These are phyloP conservation scores for Neurospora sp. DNA, from an alignment of 2,329 filamentous ascomycete genomes.

Conservation along the genomic window DNA sequence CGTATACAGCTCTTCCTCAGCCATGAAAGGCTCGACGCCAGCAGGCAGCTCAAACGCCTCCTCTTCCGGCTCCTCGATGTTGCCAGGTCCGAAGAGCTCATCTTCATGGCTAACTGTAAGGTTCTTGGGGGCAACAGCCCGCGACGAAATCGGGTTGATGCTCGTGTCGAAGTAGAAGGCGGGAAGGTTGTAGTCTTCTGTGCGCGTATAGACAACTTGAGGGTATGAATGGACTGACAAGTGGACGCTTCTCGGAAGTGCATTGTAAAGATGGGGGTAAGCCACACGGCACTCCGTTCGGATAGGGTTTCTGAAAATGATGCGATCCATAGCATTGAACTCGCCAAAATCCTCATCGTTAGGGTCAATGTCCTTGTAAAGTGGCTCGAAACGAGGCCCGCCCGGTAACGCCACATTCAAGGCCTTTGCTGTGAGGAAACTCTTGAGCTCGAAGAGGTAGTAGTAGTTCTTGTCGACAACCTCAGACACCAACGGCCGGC, in stretches of 20 bases:
- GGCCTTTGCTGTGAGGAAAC: constrained; percentile 91
- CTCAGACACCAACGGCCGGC: constrained; percentile 82
- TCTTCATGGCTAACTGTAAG: constrained; percentile 89
- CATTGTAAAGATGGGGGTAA: constrained; percentile 94
- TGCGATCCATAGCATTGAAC: constrained; percentile 98
- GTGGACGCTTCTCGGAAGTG: constrained; percentile 85
- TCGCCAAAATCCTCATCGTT: constrained; percentile 99
- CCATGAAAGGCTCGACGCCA: constrained; percentile 77
- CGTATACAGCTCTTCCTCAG: constrained; percentile 80
- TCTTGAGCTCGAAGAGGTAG: constrained; percentile 91
- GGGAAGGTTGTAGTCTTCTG: constrained; percentile 80
- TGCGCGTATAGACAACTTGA: constrained; percentile 81
- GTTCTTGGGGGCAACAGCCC: constrained; percentile 89
- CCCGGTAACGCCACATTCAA: constrained; percentile 97
- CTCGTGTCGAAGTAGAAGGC: constrained; percentile 97
- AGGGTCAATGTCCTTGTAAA: constrained; percentile 97
- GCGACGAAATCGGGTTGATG: constrained; percentile 94
- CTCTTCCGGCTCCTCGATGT: constrained; percentile 64
- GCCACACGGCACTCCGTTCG: constrained; percentile 93
- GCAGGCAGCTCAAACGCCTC: constrained; percentile 76
- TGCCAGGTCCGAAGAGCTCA: constrained; percentile 76
- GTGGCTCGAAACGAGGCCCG: constrained; percentile 87
- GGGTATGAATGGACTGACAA: constrained; percentile 90
- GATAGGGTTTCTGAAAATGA: constrained; percentile 93
- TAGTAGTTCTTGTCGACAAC: constrained; percentile 95